Evolutionary conservation across 805 yeast species (phyloP).

Genomic region (Candida berthetii): DNA sequence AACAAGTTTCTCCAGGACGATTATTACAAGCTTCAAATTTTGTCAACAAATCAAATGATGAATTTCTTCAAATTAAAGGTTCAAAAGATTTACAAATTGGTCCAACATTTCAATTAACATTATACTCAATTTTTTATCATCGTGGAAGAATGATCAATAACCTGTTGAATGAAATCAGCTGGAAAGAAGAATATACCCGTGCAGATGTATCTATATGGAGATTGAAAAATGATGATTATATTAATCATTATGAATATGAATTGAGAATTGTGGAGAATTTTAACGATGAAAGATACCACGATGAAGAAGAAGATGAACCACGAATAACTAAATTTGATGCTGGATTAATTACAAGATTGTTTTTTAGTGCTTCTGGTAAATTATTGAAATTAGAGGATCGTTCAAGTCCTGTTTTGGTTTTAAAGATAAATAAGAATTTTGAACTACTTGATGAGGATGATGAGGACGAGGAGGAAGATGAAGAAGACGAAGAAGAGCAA

Average conservation of each 20-base stretch:
- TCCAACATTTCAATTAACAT: conserved; percentile 49
- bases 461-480: conserved; percentile 15
- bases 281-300: conserved; percentile 71
- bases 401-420: conserved; percentile 57
- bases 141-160: conserved; percentile 32
- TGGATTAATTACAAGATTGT: conserved; percentile 40
- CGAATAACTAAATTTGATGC: conserved; percentile 29
- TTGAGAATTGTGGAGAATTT: conserved; percentile 50
- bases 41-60: conserved; percentile 32
- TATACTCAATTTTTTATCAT: conserved; percentile 60
- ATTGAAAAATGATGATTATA: conserved; percentile 3
- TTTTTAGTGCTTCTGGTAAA: conserved; percentile 67
- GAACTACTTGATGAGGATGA: conserved; percentile 15
- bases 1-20: conserved; percentile 56
- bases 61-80: conserved; percentile 8
- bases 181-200: conserved; percentile 71
- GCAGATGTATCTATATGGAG: conserved; percentile 39
- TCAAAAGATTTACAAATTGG: conserved; percentile 39
- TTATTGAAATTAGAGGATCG: conserved; percentile 57
- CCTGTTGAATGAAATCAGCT: conserved; percentile 36
- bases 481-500: conserved; percentile 10
- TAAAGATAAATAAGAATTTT: conserved; percentile 35
- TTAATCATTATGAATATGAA: conserved; percentile 31
- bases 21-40: conserved; percentile 55
- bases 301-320: conserved; percentile 37